Evolutionary conservation across 495 filamentous ascomycete species (phyloP), one percentile per base, ranked within the genome.

Genomic region (Bacidia rubella): DNA sequence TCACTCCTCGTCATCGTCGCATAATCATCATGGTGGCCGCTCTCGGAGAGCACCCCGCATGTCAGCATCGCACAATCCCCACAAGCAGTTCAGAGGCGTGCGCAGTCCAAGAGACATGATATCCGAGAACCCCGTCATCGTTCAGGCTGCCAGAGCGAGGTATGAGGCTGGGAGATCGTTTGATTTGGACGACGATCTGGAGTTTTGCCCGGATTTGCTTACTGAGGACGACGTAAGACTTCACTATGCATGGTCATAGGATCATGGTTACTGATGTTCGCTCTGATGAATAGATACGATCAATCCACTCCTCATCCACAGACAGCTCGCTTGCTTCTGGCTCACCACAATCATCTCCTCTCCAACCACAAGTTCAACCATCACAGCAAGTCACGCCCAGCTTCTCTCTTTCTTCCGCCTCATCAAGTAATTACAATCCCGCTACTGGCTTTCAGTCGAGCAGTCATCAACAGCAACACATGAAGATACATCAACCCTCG

Each of bases 151-250:
- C 69, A 84, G 90, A 53, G 76, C 79, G 39, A 78, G 85, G 63
- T 94, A 93, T 64, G 90, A 97, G 66, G 86, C 89, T 58, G 87
- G 84, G 42, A 82, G 88, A 51, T 95, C 90, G 21, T 99, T 99
- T 64, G 92, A 99, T 59, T 73, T 99, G 59, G 90, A 96, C 60
- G 92, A 98, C 64, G 92, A 98, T 66, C 73, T 96, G 70, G 84
- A 95, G 65, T 98, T 98, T 69, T 96, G 92, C 65, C 92, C 92
- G 2, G 80, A 82, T 59, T 77, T 98, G 57, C 74, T 96, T 72
- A 95, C 90, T 22, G 90, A 97, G 66, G 89, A 82, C 68, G 92
- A 98, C 79, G 90, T 95, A 81, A 77, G 89, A 85, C 58, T 54
- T 11, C 38, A 32, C 46, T n/a, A 23, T 9, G 10, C 9, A 19